phyloP scores from a whole-genome alignment of 139 green algal species.

The Chlamydomonas eustigma region DNA sequence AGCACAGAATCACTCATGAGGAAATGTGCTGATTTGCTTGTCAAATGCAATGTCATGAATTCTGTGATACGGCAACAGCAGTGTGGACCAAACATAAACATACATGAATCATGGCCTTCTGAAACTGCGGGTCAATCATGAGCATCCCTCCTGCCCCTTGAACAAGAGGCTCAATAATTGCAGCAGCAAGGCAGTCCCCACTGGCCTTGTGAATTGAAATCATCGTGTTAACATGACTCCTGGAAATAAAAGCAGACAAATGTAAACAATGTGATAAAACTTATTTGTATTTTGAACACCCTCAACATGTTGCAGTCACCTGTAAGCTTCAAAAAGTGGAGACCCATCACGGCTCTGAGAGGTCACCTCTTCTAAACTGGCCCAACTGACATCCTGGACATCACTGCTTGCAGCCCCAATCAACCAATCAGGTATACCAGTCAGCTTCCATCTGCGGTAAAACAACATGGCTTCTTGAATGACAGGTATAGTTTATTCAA shows the following conservation, averaged over 20 bases:
- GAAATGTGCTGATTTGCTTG: no score
- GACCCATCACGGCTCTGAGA: no score
- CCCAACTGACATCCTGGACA: not conserved
- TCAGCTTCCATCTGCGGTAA: no score
- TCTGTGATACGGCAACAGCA: no score
- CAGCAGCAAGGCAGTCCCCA: conserved; percentile 34
- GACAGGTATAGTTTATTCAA: no score
- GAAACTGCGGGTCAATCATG: conserved; percentile 88
- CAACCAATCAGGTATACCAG: not conserved
- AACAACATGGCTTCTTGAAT: no score
- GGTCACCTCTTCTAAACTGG: conserved; percentile 1
- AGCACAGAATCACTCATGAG: no score
- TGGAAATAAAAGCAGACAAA: not conserved
- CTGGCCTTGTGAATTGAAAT: not conserved
- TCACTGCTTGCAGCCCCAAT: not conserved
- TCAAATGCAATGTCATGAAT: no score
- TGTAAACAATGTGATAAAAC: not conserved
- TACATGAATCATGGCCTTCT: conserved; percentile 64
- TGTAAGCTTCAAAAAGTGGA: no score
- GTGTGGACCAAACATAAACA: no score
- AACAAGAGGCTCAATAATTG: conserved; percentile 82
- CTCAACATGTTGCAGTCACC: no score
- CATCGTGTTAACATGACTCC: conserved; percentile 15
- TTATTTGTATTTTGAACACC: no score
- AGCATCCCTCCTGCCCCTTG: conserved; percentile 95